Evolutionary conservation across 495 filamentous ascomycete genomes (phyloP).

Genomic region (Geoglossum glabrum): DNA sequence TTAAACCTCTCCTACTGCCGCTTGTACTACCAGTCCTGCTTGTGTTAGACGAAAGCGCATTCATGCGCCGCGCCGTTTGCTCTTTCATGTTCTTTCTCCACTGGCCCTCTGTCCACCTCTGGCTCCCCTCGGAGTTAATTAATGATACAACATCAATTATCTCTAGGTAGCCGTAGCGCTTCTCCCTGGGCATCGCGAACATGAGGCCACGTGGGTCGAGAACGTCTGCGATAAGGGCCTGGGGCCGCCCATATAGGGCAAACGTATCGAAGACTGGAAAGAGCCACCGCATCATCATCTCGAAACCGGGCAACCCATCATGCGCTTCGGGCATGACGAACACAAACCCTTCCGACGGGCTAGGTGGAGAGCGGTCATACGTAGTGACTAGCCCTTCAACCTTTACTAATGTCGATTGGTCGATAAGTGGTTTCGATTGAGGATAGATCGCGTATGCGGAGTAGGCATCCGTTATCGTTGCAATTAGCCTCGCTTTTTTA

Average conservation of each 20-base stretch:
- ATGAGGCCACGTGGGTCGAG: constrained; percentile 78
- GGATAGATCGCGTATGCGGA: constrained; percentile 91
- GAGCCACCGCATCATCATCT: constrained; percentile 88
- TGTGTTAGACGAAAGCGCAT: constrained; percentile 22
- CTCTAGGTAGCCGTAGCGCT: constrained; percentile 79
- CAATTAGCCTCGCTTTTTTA: constrained; percentile 79
- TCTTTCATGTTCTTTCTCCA: constrained; percentile 85
- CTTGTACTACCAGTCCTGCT: constrained; percentile 38
- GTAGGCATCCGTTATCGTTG: constrained; percentile 76
- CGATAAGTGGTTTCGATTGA: constrained; percentile 77
- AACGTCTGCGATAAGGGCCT: constrained; percentile 65
- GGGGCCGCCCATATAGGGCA: constrained; percentile 77
- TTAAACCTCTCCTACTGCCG: constrained; percentile 31
- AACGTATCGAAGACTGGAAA: constrained; percentile 93
- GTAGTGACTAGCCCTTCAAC: constrained; percentile 81
- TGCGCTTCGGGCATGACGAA: constrained; percentile 95
- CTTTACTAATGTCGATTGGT: constrained; percentile 86
- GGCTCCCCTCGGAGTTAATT: constrained; percentile 56
- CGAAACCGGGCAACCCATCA: constrained; percentile 78
- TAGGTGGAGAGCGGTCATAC: constrained; percentile 37
- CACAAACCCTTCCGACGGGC: constrained; percentile 73
- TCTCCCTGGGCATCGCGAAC: constrained; percentile 90
- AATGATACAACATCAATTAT: constrained; percentile 62
- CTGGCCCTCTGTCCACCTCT: constrained; percentile 68
- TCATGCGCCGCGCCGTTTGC: constrained; percentile 64